These are phyloP conservation scores for Tetrahymena borealis DNA, from an alignment of 73 alveolate species.

Conservation along the genomic window DNA sequence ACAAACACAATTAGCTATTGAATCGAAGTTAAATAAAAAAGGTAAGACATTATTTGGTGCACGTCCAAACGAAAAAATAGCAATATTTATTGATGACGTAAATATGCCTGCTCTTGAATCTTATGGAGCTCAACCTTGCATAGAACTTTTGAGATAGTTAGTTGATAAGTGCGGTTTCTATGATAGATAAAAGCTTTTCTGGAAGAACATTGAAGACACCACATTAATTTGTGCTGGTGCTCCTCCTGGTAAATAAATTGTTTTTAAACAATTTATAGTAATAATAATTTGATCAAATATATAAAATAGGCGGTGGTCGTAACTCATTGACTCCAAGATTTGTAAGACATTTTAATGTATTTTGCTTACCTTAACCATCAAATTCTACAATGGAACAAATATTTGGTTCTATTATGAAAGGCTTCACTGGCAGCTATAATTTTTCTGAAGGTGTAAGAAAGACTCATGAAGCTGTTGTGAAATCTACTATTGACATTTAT, in stretches of 20 bases:
- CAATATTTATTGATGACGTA: slow-evolving; percentile 89
- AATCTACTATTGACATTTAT: slow-evolving; percentile 82
- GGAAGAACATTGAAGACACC: slow-evolving; percentile 86
- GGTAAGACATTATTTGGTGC: slow-evolving; percentile 88
- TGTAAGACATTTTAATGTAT: slow-evolving; percentile 85
- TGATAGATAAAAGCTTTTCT: slow-evolving; percentile 79
- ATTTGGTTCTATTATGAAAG: slow-evolving; percentile 64
- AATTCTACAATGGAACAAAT: slow-evolving; percentile 49
- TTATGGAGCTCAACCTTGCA: slow-evolving; percentile 89
- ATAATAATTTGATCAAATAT: no score
- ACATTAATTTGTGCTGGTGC: slow-evolving; percentile 87
- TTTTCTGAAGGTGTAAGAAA: slow-evolving; percentile 81
- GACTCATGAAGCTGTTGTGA: slow-evolving; percentile 72
- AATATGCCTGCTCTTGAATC: slow-evolving; percentile 93
- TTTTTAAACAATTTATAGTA: no score
- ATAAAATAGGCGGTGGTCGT: slow-evolving; percentile 95
- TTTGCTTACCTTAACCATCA: slow-evolving; percentile 72
- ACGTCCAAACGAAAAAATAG: slow-evolving; percentile 79
- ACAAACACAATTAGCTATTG: slow-evolving; percentile 75
- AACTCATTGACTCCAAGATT: slow-evolving; percentile 82
- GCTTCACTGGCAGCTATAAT: slow-evolving; percentile 47
- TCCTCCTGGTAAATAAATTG: slow-evolving; percentile 94
- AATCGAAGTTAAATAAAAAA: slow-evolving; percentile 87
- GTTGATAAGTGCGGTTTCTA: slow-evolving; percentile 84
- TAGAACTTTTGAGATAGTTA: slow-evolving; percentile 89